Evolutionary conservation across 129 eudicot species (phyloP), one percentile per base, ranked within the genome.

Genomic region (Mikania micrantha): DNA sequence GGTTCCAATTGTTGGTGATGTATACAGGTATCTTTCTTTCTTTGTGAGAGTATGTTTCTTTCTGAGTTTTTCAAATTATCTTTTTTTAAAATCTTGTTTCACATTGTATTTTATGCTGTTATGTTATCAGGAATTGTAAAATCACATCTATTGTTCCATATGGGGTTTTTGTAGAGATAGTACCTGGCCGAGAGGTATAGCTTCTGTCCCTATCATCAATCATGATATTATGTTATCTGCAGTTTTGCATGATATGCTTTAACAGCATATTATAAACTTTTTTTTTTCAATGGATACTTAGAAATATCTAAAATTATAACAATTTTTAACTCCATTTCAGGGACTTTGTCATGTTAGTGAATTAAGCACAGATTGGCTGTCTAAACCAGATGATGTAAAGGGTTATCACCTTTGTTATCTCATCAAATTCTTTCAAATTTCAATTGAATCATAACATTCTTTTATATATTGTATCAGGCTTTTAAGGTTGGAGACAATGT

Each of bases 301-400:
- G 28, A 34, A 28, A 4, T 21, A 12, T 38, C 29, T 70, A 28
- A 60, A 47, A 9, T 11, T 60, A 17, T 36, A 28, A 62, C 0
- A 6, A 40, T 13, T 41, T 40, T 54, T 44, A 7, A 29, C 28
- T 60, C 12, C 29, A 7, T 49, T 71, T 68, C 90, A 93, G 99
- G 99, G 99, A 67, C 97, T 94, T 39, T 94, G 97, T 84, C 99
- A 94, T 81, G 80, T 94, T 67, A 94, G 99, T 39, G 99, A 94
- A 77, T 74, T 94, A 85, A 90, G 93, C 75, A 76, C 93, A 48
- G 80, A 77, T 74, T 94, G 85, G 87, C 81, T 94, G 71, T 84
- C 90, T 0, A 94, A 87, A 84, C 77, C 99, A 28, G 99, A 94
- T 28, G 97, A 94, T 71, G 99, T 93, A 84, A n/a, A 88, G 96